phyloP scores from a whole-genome alignment of 139 green algal species.

The Tetradesmus obliquus region DNA sequence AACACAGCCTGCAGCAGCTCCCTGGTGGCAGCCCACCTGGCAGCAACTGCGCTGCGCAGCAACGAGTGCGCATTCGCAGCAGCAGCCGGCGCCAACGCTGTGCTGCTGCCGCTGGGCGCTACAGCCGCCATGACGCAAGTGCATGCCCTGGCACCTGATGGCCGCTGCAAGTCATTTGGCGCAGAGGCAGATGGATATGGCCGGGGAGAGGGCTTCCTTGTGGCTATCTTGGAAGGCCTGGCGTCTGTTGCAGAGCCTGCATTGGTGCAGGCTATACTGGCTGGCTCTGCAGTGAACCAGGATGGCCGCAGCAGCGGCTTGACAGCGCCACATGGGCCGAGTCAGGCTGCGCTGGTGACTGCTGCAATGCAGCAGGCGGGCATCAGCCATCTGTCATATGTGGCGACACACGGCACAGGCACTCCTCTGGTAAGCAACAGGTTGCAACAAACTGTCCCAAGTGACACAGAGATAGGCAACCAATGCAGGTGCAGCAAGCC shows the following conservation, averaged over 20 bases:
- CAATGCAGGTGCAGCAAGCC: too few species aligned
- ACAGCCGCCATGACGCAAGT: constrained; percentile 78
- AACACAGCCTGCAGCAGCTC: constrained; percentile 91
- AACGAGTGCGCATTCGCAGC: constrained; percentile 52
- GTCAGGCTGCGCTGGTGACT: constrained; percentile 74
- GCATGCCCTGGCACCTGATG: constrained; percentile 51
- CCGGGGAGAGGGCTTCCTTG: constrained; percentile 81
- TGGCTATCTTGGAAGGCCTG: constrained; percentile 61
- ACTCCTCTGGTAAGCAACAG: constrained; percentile 67
- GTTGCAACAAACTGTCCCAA: not conserved
- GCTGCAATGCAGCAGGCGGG: constrained; percentile 57
- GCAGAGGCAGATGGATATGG: constrained; percentile 88
- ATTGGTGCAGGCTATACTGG: constrained; percentile 59
- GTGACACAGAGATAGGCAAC: not conserved
- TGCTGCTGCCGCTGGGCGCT: constrained; percentile 74
- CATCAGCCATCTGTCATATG: constrained; percentile 34
- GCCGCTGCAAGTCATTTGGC: constrained; percentile 88
- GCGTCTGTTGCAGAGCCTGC: not conserved
- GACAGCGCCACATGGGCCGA: constrained; percentile 87
- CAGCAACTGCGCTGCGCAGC: constrained; percentile 52
- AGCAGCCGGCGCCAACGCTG: constrained; percentile 79
- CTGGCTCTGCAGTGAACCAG: constrained; percentile 87
- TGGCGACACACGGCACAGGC: constrained; percentile 71
- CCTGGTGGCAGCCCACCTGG: constrained; percentile 87
- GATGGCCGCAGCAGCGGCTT: constrained; percentile 88